Evolutionary conservation across 2,329 filamentous ascomycete species (phyloP), one percentile per base, ranked within the genome.

Genomic region (Nothophaeocryptopus gaeumannii): DNA sequence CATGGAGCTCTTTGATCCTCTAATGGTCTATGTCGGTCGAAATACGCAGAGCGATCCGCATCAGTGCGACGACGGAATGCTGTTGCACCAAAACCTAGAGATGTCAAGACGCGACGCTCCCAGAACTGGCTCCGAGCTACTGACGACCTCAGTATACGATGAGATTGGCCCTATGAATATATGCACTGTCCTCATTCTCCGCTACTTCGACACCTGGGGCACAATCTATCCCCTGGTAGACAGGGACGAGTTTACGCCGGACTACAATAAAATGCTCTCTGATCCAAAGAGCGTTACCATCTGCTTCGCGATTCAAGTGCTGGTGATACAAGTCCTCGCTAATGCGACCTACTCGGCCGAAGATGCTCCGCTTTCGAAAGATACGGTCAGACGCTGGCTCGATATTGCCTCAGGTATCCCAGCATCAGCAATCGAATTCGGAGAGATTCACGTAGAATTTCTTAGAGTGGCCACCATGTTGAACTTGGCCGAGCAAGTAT

Each of bases 121-220:
- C 12, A 30, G 37, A 2, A 37, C 16, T 35, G 13, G 15, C n/a
- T 36, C 26, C 35, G 20, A 26, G 20, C 20, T 26, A 4, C 39
- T 35, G 38, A 20, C 38, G 16, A 47, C 33, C 43, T 40, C 43
- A 9, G 36, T 55, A 29, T 52, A 45, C 31, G 45, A 42, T 29
- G 41, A 55, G 13, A 12, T 51, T n/a, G 31, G 38, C 12, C 49
- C 42, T 11, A 4, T 51, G 8, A 31, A 38, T 10, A 40, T 35
- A 15, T 51, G 37, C 30, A 31, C 30, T 14, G 53, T 47, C 20
- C 36, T 55, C 16, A 38, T 50, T n/a, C 30, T 36, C 15, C 30
- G 50, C 26, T 55, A 53, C 36, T 52, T 53, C 20, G 39, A 53
- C 1, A 53, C 53, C 33, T 55, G 47, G 37, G 33, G 53, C 32